These are phyloP conservation scores for Backusella morwellensis DNA, from an alignment of 192 early-diverging fungal genomes.

Conservation along the genomic window DNA sequence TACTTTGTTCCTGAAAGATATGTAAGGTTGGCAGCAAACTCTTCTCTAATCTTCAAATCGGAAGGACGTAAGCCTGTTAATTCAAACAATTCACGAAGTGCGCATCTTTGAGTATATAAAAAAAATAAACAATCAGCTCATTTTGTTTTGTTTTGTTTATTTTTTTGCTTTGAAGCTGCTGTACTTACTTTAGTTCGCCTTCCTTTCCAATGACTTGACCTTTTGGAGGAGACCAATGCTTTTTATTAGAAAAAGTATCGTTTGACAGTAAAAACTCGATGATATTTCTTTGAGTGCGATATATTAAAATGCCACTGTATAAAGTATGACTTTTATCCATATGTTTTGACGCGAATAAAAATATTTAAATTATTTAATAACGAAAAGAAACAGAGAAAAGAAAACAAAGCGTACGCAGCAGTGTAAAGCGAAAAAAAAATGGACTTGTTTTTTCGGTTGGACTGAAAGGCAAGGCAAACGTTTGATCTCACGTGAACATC, in stretches of 20 bases:
- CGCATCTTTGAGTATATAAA: slow-evolving; percentile 55
- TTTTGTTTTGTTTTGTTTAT: neutral
- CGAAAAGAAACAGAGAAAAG: neutral
- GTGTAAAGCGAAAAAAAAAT: neutral
- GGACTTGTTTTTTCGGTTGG: neutral
- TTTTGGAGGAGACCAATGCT: slow-evolving; percentile 84
- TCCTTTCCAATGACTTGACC: slow-evolving; percentile 75
- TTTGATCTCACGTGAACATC: neutral
- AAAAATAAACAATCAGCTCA: neutral
- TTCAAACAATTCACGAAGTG: slow-evolving; percentile 72
- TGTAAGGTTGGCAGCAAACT: slow-evolving; percentile 75
- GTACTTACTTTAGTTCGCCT: slow-evolving; percentile 75
- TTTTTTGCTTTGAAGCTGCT: neutral
- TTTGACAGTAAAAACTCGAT: slow-evolving; percentile 83
- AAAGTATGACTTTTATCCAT: slow-evolving; percentile 50
- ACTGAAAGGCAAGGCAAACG: neutral
- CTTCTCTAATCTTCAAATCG: slow-evolving; percentile 69
- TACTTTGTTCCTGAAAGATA: slow-evolving; percentile 76
- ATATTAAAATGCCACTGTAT: slow-evolving; percentile 67
- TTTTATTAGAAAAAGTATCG: slow-evolving; percentile 76
- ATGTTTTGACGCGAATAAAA: slow-evolving; percentile 17
- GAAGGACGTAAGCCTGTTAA: slow-evolving; percentile 68
- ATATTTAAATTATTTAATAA: neutral
- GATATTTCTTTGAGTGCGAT: slow-evolving; percentile 59
- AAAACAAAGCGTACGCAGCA: neutral